A percentile compares a stretch with the other conserved stretches of the same genome.
Evolutionary conservation across 495 filamentous ascomycete genomes (phyloP).

Genomic region (Penicillium lividum): DNA sequence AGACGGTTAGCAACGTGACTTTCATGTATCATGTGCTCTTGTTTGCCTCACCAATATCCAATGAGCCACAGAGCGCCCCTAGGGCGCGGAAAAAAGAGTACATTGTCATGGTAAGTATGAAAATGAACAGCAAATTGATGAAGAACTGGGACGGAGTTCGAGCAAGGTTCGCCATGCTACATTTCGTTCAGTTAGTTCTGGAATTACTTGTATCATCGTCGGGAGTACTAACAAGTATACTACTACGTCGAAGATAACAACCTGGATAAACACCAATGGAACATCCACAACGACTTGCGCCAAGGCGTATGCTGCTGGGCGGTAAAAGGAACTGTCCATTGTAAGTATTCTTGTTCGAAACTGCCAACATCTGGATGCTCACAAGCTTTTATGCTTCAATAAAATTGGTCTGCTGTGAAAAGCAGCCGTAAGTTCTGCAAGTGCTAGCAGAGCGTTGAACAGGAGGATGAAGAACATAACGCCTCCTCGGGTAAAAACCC

Average conservation of each 20-base stretch:
- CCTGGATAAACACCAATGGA: conserved; percentile 69
- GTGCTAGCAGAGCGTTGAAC: conserved; percentile 77
- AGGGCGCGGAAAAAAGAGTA: conserved; percentile 78
- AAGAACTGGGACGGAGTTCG: conserved; percentile 80
- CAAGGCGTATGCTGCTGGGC: conserved; percentile 75
- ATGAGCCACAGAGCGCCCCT: conserved; percentile 61
- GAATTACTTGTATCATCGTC: neutral
- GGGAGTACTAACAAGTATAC: conserved; percentile 62
- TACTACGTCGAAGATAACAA: conserved; percentile 70
- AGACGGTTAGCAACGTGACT: neutral
- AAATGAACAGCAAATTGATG: conserved; percentile 66
- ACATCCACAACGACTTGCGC: conserved; percentile 76
- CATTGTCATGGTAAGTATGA: conserved; percentile 68
- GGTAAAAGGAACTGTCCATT: conserved; percentile 65
- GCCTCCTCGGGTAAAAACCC: conserved; percentile 52
- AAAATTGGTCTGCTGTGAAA: conserved; percentile 73
- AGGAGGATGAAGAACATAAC: conserved; percentile 75
- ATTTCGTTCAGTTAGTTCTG: neutral
- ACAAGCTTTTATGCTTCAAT: conserved; percentile 77
- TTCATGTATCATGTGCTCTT: neutral
- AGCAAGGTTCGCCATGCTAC: conserved; percentile 59
- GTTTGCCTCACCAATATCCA: conserved; percentile 53
- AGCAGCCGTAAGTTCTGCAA: conserved; percentile 72
- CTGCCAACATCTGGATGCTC: conserved; percentile 8
- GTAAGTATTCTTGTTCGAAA: neutral